Conservation (phyloP, 176 grass and related monocot species). For the Puya raimondii region DNA sequence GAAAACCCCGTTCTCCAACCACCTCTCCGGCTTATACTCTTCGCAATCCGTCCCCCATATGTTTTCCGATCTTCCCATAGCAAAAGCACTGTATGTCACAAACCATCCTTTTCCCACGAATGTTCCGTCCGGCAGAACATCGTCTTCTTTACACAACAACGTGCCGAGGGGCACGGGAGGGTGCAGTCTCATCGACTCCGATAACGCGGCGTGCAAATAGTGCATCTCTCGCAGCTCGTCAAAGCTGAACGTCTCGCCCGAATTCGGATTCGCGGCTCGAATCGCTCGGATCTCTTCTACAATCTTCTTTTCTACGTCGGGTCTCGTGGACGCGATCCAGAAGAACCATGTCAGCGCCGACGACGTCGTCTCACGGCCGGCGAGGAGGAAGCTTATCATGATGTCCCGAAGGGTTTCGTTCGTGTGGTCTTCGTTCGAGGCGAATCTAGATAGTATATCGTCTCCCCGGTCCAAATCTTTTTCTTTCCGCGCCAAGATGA, state of each 20-base stretch:
- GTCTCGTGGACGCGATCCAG: constrained; percentile 42
- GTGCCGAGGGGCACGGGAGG: constrained; percentile 50
- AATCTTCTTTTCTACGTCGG: constrained; percentile 38
- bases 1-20: constrained; percentile 43
- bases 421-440: constrained; percentile 20
- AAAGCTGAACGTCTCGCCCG: constrained; percentile 24
- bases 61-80: constrained; percentile 36
- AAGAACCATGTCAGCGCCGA: constrained; percentile 76
- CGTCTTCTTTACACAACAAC: constrained; percentile 34
- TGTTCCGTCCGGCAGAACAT: constrained; percentile 41
- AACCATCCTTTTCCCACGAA: constrained; percentile 46
- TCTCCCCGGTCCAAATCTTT: not conserved
- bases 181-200: constrained; percentile 60
- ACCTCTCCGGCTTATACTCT: constrained; percentile 53
- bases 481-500: constrained; percentile 27
- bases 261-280: constrained; percentile 1
- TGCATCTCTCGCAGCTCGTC: constrained; percentile 56
- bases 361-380: constrained; percentile 65
- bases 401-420: constrained; percentile 47
- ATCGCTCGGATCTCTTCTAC: constrained; percentile 31
- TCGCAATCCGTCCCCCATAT: constrained; percentile 48
- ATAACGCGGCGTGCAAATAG: constrained; percentile 49
- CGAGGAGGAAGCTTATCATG: constrained; percentile 56
- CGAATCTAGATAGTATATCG: constrained; percentile 58
- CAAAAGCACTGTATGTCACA: constrained; percentile 38